Percentiles rank a stretch among this genome's conserved stretches.
Evolutionary conservation across 306 rosid species (phyloP).

Genomic region (Quercus dentata): DNA sequence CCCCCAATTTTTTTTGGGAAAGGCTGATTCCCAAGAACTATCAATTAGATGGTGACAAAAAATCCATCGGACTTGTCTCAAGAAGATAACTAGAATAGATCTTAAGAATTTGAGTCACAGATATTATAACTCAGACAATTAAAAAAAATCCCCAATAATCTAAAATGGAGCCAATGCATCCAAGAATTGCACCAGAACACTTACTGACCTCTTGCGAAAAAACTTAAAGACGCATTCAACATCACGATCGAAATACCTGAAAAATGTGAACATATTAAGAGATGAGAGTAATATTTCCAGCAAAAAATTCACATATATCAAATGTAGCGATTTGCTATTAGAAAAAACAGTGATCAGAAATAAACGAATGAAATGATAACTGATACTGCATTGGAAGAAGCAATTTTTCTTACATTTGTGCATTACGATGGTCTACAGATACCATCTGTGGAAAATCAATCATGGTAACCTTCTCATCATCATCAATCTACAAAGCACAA

Average conservation of each 20-base stretch:
- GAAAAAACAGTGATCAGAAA: background rate
- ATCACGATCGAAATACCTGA: slow-evolving; percentile 98
- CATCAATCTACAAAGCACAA: slow-evolving; percentile 56
- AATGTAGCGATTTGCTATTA: background rate
- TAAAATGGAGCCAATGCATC: slow-evolving; percentile 6
- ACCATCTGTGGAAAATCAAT: slow-evolving; percentile 98
- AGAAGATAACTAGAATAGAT: no score
- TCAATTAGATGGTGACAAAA: background rate
- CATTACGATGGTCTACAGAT: slow-evolving; percentile 83
- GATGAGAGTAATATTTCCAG: background rate
- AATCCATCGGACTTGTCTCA: background rate
- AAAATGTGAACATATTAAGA: slow-evolving; percentile 21
- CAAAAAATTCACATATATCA: background rate
- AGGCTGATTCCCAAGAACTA: background rate
- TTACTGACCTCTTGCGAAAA: slow-evolving; percentile 76
- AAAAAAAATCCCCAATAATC: slow-evolving; percentile 1
- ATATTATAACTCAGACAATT: background rate
- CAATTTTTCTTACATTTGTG: slow-evolving; percentile 67
- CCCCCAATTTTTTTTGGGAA: no score
- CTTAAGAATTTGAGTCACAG: background rate
- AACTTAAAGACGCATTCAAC: slow-evolving; percentile 87
- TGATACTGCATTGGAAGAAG: slow-evolving; percentile 7
- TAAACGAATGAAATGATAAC: background rate
- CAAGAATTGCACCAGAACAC: background rate
- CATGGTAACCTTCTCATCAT: slow-evolving; percentile 81